Evolutionary conservation across 768 basidiomycete species (phyloP).

Genomic region (Cystoderma amianthinum): DNA sequence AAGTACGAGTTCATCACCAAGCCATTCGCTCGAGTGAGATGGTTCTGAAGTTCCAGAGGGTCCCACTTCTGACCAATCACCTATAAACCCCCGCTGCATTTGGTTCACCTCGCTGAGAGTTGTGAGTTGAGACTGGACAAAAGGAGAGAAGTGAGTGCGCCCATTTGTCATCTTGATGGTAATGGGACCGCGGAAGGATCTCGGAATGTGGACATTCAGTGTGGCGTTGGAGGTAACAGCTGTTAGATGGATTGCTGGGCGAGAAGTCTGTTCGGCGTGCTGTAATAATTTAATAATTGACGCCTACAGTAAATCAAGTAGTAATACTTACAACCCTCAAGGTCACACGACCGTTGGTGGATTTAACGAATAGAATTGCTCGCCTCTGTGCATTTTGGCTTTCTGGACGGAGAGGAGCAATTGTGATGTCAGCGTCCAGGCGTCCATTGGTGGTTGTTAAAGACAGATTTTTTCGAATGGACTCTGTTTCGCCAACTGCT

Average conservation of each 20-base stretch:
- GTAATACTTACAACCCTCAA: constrained; percentile 13
- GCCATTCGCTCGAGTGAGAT: constrained; percentile 15
- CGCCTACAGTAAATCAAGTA: not conserved
- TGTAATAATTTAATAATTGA: constrained; percentile 4
- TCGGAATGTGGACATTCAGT: constrained; percentile 27
- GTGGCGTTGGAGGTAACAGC: constrained; percentile 18
- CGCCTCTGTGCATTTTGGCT: constrained; percentile 5
- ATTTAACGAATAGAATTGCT: constrained; percentile 10
- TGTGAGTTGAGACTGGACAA: constrained; percentile 14
- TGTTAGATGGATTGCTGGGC: constrained; percentile 16
- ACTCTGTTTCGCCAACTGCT: constrained; percentile 22
- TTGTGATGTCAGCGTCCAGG: constrained; percentile 31
- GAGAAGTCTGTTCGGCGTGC: constrained; percentile 11
- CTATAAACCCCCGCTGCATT: constrained; percentile 26
- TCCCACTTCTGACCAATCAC: constrained; percentile 17
- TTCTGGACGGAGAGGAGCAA: constrained; percentile 14
- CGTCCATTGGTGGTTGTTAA: constrained; percentile 23
- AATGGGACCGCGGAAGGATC: constrained; percentile 30
- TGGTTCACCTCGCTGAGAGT: constrained; percentile 23
- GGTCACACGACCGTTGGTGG: constrained; percentile 19
- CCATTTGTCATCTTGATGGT: constrained; percentile 20
- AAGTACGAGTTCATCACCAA: constrained; percentile 25
- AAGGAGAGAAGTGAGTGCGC: constrained; percentile 19
- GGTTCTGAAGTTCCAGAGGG: constrained; percentile 1
- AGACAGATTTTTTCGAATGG: constrained; percentile 29